Conservation (phyloP, 257 asterid species). For the Penstemon davidsonii region DNA sequence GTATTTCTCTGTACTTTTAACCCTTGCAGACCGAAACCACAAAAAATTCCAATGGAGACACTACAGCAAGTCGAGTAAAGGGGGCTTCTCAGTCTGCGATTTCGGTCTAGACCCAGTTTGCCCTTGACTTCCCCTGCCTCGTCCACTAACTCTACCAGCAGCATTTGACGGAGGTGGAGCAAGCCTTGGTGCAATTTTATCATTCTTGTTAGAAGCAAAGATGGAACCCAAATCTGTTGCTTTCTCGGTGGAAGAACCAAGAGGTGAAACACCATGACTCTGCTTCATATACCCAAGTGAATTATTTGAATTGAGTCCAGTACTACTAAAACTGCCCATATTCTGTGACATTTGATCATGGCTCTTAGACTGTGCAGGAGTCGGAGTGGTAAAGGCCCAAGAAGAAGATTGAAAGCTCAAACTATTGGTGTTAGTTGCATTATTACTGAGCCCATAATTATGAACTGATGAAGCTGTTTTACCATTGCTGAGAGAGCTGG, state of each 20-base stretch:
- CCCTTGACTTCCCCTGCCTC: conserved; percentile 79
- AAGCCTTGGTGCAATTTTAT: conserved; percentile 70
- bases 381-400: conserved; percentile 55
- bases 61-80: conserved; percentile 81
- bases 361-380: conserved; percentile 35
- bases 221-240: conserved; percentile 73
- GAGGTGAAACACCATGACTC: conserved; percentile 42
- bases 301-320: conserved; percentile 43
- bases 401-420: conserved; percentile 50
- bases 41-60: conserved; percentile 8
- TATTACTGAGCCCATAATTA: conserved; percentile 35
- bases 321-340: conserved; percentile 31
- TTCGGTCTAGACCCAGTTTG: conserved; percentile 40
- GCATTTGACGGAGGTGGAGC: conserved; percentile 93
- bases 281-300: conserved; percentile 68
- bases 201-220: conserved; percentile 69
- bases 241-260: conserved; percentile 42
- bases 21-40: conserved; percentile 3
- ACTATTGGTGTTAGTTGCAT: conserved; percentile 43
- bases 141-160: conserved; percentile 85
- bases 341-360: conserved; percentile 49
- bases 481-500: conserved; percentile 54
- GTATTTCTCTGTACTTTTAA: conserved; percentile 32
- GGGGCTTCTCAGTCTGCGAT: conserved; percentile 58
- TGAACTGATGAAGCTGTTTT: conserved; percentile 34